These are phyloP conservation scores for Ehretia macrophylla DNA, from an alignment of 257 asterid genomes.

Conservation along the genomic window DNA sequence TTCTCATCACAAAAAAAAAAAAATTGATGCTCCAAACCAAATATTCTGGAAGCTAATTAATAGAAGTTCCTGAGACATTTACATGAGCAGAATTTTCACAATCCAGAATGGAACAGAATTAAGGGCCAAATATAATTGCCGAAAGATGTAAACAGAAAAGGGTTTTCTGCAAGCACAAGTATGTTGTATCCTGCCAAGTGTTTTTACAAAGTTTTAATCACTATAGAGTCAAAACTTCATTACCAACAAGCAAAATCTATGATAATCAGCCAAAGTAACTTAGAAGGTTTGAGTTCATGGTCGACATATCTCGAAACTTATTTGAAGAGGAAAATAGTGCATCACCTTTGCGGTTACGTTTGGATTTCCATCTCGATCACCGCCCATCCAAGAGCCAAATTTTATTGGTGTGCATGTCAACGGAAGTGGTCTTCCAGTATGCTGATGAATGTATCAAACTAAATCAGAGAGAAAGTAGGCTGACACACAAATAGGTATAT, in stretches of 20 bases:
- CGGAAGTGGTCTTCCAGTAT: slow-evolving; percentile 89
- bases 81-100: no score
- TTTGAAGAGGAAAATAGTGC: neutral
- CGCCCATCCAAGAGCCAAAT: slow-evolving; percentile 99
- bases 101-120: no score
- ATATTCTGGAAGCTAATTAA: no score
- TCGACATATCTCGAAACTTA: neutral
- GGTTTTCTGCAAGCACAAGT: no score
- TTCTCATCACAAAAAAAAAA: no score
- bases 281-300: neutral
- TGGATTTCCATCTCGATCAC: slow-evolving; percentile 99
- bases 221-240: neutral
- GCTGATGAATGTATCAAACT: slow-evolving; percentile 41
- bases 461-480: neutral
- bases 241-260: neutral
- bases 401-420: slow-evolving; percentile 94
- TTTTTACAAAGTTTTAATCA: neutral
- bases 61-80: no score
- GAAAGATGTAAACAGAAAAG: no score
- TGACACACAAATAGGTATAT: neutral
- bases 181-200: no score
- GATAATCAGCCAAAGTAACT: neutral
- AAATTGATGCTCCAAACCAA: no score
- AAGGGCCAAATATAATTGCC: no score
- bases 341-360: slow-evolving; percentile 94